Evolutionary conservation across 139 green algal species (phyloP).

Genomic region (Picochlorum sp.): DNA sequence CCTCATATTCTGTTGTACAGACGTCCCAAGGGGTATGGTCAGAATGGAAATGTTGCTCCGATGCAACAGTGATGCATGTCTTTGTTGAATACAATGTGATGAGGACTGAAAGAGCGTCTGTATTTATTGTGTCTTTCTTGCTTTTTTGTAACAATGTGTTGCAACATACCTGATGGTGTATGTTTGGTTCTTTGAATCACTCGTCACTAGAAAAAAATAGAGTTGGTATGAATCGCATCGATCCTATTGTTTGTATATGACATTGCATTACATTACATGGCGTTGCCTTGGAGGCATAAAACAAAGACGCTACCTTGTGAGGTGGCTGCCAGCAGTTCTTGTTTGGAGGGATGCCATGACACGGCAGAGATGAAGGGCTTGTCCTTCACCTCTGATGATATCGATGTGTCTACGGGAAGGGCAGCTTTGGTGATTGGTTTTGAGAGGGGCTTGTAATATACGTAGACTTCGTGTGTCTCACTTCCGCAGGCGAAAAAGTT

Average conservation of each 20-base stretch:
- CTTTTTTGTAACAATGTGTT: too few relatives aligned
- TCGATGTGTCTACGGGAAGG: background rate
- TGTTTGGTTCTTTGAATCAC: too few relatives aligned
- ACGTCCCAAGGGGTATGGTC: slow-evolving; percentile 34
- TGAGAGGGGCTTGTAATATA: slow-evolving; percentile 59
- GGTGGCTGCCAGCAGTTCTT: slow-evolving; percentile 57
- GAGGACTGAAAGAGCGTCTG: too few relatives aligned
- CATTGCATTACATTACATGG: too few relatives aligned
- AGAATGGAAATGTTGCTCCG: slow-evolving; percentile 7
- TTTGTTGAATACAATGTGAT: too few relatives aligned
- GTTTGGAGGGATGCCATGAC: slow-evolving; percentile 46
- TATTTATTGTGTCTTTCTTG: too few relatives aligned
- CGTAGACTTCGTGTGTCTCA: slow-evolving; percentile 65
- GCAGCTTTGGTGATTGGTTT: slow-evolving; percentile 29
- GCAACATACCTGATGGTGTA: too few relatives aligned
- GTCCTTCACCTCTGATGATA: slow-evolving; percentile 9
- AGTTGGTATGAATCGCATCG: too few relatives aligned
- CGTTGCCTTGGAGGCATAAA: slow-evolving; percentile 25
- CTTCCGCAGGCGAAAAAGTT: slow-evolving; percentile 78
- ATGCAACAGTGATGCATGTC: too few relatives aligned
- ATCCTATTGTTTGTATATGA: too few relatives aligned
- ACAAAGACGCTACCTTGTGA: slow-evolving; percentile 54
- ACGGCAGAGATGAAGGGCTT: slow-evolving; percentile 60
- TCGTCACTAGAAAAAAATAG: too few relatives aligned
- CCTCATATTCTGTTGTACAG: slow-evolving; percentile 97